Conservation (phyloP, 768 basidiomycete genomes). For the Podaxis rugospora region DNA sequence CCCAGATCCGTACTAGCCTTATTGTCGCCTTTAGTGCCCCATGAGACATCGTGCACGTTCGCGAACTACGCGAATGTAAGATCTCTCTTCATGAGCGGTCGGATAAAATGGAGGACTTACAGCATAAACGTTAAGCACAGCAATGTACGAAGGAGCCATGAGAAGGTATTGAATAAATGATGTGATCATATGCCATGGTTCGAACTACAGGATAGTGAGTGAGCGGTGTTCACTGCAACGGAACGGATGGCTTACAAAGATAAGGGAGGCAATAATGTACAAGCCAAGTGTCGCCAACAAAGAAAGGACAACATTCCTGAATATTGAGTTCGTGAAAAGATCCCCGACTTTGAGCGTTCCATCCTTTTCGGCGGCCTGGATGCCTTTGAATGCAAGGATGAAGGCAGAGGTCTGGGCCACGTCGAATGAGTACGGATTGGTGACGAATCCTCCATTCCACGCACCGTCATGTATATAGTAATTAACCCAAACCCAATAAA, state of each 20-base stretch:
- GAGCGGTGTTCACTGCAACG: not conserved
- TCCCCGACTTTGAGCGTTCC: conserved; percentile 47
- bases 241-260: conserved; percentile 61
- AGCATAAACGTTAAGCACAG: conserved; percentile 89
- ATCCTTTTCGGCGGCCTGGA: conserved; percentile 50
- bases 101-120: conserved; percentile 30
- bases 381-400: conserved; percentile 78
- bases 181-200: conserved; percentile 99
- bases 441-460: conserved; percentile 16
- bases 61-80: conserved; percentile 50
- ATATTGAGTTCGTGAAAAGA: conserved; percentile 74
- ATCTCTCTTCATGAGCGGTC: not conserved
- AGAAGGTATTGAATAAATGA: conserved; percentile 91
- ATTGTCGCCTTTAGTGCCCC: conserved; percentile 96
- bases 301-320: conserved; percentile 84
- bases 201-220: conserved; percentile 51
- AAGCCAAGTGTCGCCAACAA: conserved; percentile 85
- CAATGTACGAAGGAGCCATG: conserved; percentile 92
- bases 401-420: conserved; percentile 61
- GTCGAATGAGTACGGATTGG: not conserved
- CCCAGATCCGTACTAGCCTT: conserved; percentile 83
- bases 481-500: conserved; percentile 87
- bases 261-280: conserved; percentile 76
- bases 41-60: conserved; percentile 88
- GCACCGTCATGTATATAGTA: conserved; percentile 94